Percentiles rank a stretch among this genome's conserved stretches.
Conservation (phyloP, 176 grass and related monocot species). For the Puya raimondii region DNA sequence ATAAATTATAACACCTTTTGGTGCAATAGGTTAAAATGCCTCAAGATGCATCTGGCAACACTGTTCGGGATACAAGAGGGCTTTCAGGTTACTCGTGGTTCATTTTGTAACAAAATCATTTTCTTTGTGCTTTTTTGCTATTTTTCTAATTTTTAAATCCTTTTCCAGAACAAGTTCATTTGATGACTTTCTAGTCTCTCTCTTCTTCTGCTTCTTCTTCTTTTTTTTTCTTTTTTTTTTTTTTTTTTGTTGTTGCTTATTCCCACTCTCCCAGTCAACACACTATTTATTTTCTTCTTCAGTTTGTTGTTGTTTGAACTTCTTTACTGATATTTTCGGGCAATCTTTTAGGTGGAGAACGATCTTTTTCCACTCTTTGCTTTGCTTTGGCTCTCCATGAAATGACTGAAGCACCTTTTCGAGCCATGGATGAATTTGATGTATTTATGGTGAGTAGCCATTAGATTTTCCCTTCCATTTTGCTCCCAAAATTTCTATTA, state of each 20-base stretch:
- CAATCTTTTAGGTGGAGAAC: conserved; percentile 59
- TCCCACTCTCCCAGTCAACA: not conserved
- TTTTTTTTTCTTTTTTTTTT: no score
- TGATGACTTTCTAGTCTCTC: not conserved
- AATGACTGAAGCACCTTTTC: conserved; percentile 94
- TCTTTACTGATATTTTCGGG: not conserved
- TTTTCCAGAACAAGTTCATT: not conserved
- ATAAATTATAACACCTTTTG: conserved; percentile 6
- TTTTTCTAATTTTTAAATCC: not conserved
- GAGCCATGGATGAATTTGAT: conserved; percentile 99
- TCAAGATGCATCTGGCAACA: conserved; percentile 84
- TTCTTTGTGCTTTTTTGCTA: not conserved
- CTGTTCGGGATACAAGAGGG: conserved; percentile 76
- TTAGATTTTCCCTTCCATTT: not conserved
- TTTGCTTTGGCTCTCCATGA: conserved; percentile 96
- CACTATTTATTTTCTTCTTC: not conserved
- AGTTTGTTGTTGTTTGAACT: not conserved
- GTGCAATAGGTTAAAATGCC: conserved; percentile 80
- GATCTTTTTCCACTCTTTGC: conserved; percentile 94
- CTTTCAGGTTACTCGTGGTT: conserved; percentile 66
- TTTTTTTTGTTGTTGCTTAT: no score
- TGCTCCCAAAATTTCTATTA: not conserved
- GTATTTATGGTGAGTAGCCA: conserved; percentile 74
- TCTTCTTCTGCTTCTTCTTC: not conserved
- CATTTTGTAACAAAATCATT: not conserved